Conservation (phyloP, 805 yeast species). For the Wickerhamiella nectarea region DNA sequence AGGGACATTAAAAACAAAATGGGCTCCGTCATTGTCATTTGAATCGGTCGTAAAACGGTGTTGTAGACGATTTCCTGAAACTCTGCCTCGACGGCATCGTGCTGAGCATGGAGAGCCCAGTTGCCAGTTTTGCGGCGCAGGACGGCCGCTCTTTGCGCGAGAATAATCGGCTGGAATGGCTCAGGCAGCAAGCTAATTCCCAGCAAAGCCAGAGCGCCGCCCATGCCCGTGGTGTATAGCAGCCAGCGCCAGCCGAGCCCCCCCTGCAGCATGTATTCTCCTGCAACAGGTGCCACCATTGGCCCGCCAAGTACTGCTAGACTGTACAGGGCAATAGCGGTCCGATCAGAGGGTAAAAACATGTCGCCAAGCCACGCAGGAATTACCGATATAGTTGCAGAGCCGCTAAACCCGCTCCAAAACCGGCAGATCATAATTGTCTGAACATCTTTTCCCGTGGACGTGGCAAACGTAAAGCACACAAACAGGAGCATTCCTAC, state of each 20-base stretch:
- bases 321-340: constrained; percentile 50
- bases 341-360: constrained; percentile 45
- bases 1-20: constrained; percentile 50
- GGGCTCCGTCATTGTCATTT: constrained; percentile 57
- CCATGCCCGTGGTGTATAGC: constrained; percentile 19
- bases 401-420: constrained; percentile 63
- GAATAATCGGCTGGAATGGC: constrained; percentile 33
- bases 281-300: constrained; percentile 54
- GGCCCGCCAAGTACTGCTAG: constrained; percentile 61
- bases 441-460: constrained; percentile 58
- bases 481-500: constrained; percentile 38
- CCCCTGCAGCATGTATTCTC: constrained; percentile 40
- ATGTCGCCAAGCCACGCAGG: constrained; percentile 74
- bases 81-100: constrained; percentile 50
- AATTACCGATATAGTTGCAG: constrained; percentile 66
- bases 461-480: constrained; percentile 52
- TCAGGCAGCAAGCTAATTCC: constrained; percentile 30
- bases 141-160: constrained; percentile 49
- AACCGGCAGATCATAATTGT: constrained; percentile 61
- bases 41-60: constrained; percentile 49
- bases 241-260: constrained; percentile 9
- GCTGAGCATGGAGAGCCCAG: constrained; percentile 76
- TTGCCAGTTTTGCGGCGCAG: constrained; percentile 71
- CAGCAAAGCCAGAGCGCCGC: constrained; percentile 25
- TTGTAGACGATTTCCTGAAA: constrained; percentile 47